These are phyloP conservation scores for Chlorociboria aeruginascens DNA, from an alignment of 495 filamentous ascomycete genomes.

Conservation along the genomic window DNA sequence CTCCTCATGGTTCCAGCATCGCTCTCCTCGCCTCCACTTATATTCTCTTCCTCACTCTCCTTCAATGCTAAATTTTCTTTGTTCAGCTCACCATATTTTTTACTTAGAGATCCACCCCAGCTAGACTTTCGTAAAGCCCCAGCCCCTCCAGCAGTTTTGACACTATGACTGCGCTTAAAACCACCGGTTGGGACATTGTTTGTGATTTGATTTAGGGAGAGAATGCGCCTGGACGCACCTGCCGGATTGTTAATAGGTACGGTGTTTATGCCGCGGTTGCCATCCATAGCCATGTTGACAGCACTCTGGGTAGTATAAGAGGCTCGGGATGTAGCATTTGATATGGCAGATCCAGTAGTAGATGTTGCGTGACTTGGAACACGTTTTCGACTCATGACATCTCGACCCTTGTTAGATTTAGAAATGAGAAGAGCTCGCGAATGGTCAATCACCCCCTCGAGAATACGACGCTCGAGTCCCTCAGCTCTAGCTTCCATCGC, in stretches of 20 bases:
- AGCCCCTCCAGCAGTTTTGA: constrained; percentile 54
- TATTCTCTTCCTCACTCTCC: constrained; percentile 31
- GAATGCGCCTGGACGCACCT: constrained; percentile 54
- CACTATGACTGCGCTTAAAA: constrained; percentile 47
- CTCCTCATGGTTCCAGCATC: constrained; percentile 18
- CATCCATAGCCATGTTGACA: constrained; percentile 31
- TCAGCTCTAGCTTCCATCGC: constrained; percentile 82
- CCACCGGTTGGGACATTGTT: constrained; percentile 53
- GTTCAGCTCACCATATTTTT: constrained; percentile 34
- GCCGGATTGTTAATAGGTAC: constrained; percentile 30
- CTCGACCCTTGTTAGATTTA: constrained; percentile 33
- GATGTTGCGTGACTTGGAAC: constrained; percentile 37
- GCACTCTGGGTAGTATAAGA: constrained; percentile 21
- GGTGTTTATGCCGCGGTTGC: constrained; percentile 29
- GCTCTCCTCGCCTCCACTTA: constrained; percentile 15
- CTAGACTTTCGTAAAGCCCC: constrained; percentile 56
- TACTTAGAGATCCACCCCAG: constrained; percentile 44
- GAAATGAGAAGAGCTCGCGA: constrained; percentile 73
- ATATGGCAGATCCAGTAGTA: constrained; percentile 12
- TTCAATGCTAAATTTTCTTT: constrained; percentile 34
- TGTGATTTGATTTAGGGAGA: constrained; percentile 78
- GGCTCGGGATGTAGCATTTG: constrained; percentile 8
- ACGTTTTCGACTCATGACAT: constrained; percentile 62
- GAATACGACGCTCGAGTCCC: constrained; percentile 75
- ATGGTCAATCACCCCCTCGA: constrained; percentile 92